Base-by-base conservation (phyloP, 2,329 filamentous ascomycete genomes). In the Myriosclerotinia duriaeana region DNA sequence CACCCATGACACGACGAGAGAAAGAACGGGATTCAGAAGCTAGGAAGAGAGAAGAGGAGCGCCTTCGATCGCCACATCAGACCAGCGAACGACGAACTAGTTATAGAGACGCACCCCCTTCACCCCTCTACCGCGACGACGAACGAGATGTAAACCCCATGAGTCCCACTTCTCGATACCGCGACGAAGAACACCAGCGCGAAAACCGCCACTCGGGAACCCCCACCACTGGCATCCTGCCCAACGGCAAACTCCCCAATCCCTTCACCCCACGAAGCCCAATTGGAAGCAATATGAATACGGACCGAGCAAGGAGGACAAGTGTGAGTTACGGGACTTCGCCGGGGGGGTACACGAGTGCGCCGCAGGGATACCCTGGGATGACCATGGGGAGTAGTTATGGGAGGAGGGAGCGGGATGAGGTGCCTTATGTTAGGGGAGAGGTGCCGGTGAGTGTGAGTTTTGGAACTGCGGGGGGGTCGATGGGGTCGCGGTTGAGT, bases 391-490 rank as follows among this genome's bases (percentile, higher is more conserved):
- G 26, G 3, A 26, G 40, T 46, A 12, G 30, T 7, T 56, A 36
- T 46, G 62, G 30, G n/a, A 58, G 62, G 20, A 44, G 44, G 9
- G 54, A 58, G 0, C 15, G 26, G 14, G 56, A 60, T 38, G 64
- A 48, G 17, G 55, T 65, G 9, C 64, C 64, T 34, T 65, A 65
- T 40, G 3, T 65, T 4, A 61, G 64, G 20, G 64, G 64, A 15
- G 64, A 53, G 15, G 64, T 65, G 4, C 54, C 53, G 26, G 44
- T 56, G 17, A 38, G 14, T 36, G 17, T 22, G 26, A 26, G 12
- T 26, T 30, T 22, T 36, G 50, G 38, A 42, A 54, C 38, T 3
- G 34, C 44, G 30, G 58, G 58, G 5, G 30, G 14, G 34, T 53
- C 60, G 15, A 38, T 46, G 17, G 36, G 48, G 11, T 20, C 20